phyloP scores from a whole-genome alignment of 129 eudicot genomes.

The Escallonia rubra region DNA sequence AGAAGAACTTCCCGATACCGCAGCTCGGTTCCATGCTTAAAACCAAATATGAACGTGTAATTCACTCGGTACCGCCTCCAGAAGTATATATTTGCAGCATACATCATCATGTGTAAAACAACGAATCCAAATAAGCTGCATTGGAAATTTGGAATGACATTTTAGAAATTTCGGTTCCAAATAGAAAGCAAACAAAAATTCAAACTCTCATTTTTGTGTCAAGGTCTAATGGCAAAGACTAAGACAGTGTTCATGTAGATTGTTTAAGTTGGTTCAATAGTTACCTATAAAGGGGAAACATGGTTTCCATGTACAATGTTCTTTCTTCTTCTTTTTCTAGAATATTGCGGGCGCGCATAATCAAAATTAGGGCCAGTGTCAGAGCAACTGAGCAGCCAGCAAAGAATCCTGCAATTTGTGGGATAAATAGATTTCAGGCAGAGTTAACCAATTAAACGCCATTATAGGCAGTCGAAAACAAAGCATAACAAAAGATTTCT shows the following conservation, averaged over 20 bases:
- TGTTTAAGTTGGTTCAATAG: no score
- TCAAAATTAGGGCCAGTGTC: conserved; percentile 22
- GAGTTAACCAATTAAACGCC: neutral
- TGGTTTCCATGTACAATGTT: conserved; percentile 24
- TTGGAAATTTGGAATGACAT: neutral
- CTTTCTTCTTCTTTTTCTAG: conserved; percentile 12
- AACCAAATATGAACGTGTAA: conserved; percentile 42
- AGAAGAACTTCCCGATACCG: conserved; percentile 32
- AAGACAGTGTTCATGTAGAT: neutral
- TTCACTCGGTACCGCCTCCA: conserved; percentile 44
- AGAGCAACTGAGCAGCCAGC: conserved; percentile 38
- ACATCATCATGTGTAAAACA: conserved; percentile 41
- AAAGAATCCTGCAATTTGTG: conserved; percentile 26
- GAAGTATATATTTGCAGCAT: conserved; percentile 34
- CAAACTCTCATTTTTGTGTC: no score
- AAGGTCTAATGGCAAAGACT: no score
- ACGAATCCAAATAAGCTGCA: conserved; percentile 41
- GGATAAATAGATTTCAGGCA: neutral
- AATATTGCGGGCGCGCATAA: conserved; percentile 22
- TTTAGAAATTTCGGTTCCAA: no score
- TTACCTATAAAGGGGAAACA: conserved; percentile 45
- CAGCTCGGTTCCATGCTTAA: conserved; percentile 35
- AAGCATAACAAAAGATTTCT: no score
- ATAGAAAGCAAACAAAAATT: no score
- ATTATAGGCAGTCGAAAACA: no score